Percentiles rank a stretch among this genome's conserved stretches.
Evolutionary conservation across 1,139 yeast genomes (phyloP).

Genomic region (Yamadazyma dendronema): DNA sequence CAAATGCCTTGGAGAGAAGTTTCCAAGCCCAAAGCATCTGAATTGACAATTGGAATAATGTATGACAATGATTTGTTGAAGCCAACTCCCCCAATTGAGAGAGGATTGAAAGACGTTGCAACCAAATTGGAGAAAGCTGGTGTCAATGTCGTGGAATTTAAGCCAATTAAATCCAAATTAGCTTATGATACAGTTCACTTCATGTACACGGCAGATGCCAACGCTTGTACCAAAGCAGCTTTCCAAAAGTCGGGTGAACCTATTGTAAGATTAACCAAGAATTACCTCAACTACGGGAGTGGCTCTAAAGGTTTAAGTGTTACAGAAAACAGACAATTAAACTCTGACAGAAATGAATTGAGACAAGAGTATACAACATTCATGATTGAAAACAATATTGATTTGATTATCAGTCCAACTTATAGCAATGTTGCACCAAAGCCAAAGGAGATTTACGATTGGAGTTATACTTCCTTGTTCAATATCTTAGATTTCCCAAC

Average conservation of each 20-base stretch:
- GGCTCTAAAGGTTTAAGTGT: conserved; percentile 46
- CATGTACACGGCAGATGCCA: conserved; percentile 61
- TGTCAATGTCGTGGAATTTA: conserved; percentile 39
- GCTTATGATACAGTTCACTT: conserved; percentile 53
- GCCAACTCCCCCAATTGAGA: conserved; percentile 56
- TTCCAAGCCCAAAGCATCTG: conserved; percentile 39
- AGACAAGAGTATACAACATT: conserved; percentile 54
- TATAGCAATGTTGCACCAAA: conserved; percentile 73
- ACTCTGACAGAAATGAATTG: conserved; percentile 50
- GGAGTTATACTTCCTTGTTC: conserved; percentile 76
- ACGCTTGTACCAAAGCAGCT: conserved; percentile 48
- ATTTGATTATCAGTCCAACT: conserved; percentile 66
- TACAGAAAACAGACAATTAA: conserved; percentile 49
- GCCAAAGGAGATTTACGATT: conserved; percentile 61
- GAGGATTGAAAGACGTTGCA: conserved; percentile 28
- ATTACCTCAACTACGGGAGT: conserved; percentile 56
- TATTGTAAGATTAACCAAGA: conserved; percentile 54
- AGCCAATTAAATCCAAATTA: conserved; percentile 49
- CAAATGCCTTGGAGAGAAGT: conserved; percentile 65
- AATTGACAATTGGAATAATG: conserved; percentile 36
- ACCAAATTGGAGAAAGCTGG: conserved; percentile 31
- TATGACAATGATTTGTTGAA: conserved; percentile 39
- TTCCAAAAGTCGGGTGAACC: conserved; percentile 66
- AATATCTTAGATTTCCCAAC: conserved; percentile 64
- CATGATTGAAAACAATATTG: conserved; percentile 56